phyloP scores from a whole-genome alignment of 1,139 yeast genomes.

The Casaregolazyma lundiana region DNA sequence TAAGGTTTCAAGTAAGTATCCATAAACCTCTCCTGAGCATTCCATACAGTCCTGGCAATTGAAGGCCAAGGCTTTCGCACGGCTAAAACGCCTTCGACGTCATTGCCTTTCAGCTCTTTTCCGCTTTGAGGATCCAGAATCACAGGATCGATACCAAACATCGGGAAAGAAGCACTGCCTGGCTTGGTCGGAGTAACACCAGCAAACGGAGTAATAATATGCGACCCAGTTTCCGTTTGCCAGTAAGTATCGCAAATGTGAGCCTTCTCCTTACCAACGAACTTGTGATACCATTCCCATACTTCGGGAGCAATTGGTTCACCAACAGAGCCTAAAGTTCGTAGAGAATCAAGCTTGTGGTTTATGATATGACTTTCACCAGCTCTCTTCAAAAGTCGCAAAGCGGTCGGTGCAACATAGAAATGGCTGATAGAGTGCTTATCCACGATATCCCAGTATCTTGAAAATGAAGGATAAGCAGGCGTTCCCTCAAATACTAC shows the following conservation, averaged over 20 bases:
- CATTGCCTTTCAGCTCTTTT: conserved; percentile 75
- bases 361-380: conserved; percentile 65
- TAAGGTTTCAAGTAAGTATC: conserved; percentile 93
- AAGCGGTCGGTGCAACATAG: conserved; percentile 87
- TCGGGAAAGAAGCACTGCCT: conserved; percentile 93
- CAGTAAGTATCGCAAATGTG: conserved; percentile 88
- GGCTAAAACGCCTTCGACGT: conserved; percentile 94
- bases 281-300: conserved; percentile 87
- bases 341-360: conserved; percentile 58
- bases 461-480: conserved; percentile 90
- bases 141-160: conserved; percentile 86
- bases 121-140: conserved; percentile 92
- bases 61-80: conserved; percentile 91
- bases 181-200: conserved; percentile 95
- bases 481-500: conserved; percentile 96
- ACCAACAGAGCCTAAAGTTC: conserved; percentile 83
- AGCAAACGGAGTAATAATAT: conserved; percentile 89
- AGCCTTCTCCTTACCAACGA: conserved; percentile 78
- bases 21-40: conserved; percentile 79
- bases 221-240: conserved; percentile 98
- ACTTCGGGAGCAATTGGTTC: conserved; percentile 92
- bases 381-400: conserved; percentile 76
- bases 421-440: conserved; percentile 73
- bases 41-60: conserved; percentile 94
- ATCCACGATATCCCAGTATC: conserved; percentile 91